A percentile compares a stretch with the other conserved stretches of the same genome.
Conservation (phyloP, 768 basidiomycete species). For the Daedaleopsis sinensis region DNA sequence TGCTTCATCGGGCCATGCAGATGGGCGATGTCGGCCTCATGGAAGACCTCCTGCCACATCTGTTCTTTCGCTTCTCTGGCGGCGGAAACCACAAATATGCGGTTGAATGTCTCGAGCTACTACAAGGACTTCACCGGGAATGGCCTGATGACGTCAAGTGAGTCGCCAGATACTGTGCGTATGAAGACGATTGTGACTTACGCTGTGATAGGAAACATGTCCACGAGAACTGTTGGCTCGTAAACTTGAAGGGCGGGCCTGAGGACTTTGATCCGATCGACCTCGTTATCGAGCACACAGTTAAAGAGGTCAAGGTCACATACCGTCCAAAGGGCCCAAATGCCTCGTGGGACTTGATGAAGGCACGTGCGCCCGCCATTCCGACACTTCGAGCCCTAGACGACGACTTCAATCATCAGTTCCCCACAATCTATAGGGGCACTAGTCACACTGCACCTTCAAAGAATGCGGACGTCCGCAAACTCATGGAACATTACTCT, state of each 20-base stretch:
- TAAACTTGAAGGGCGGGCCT: conserved; percentile 26
- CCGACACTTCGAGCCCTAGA: too few species aligned
- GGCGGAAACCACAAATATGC: not conserved
- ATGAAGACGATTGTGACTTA: too few species aligned
- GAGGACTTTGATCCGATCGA: too few species aligned
- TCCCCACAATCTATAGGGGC: too few species aligned
- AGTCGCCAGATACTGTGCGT: too few species aligned
- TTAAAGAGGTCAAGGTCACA: conserved; percentile 39
- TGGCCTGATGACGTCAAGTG: not conserved
- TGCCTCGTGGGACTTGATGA: conserved; percentile 16
- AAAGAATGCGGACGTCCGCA: too few species aligned
- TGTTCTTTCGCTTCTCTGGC: not conserved
- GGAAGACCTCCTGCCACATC: not conserved
- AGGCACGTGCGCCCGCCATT: too few species aligned
- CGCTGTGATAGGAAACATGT: conserved; percentile 20
- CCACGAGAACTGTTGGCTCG: conserved; percentile 13
- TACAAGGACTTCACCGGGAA: not conserved
- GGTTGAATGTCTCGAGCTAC: not conserved
- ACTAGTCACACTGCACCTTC: too few species aligned
- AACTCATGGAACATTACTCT: too few species aligned
- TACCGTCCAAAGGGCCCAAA: conserved; percentile 8
- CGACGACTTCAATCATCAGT: too few species aligned
- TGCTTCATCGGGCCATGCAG: not conserved
- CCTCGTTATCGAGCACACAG: conserved; percentile 41
- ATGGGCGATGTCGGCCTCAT: not conserved